Base-by-base conservation (phyloP, 768 basidiomycete species). In the Podaxis sp. region DNA sequence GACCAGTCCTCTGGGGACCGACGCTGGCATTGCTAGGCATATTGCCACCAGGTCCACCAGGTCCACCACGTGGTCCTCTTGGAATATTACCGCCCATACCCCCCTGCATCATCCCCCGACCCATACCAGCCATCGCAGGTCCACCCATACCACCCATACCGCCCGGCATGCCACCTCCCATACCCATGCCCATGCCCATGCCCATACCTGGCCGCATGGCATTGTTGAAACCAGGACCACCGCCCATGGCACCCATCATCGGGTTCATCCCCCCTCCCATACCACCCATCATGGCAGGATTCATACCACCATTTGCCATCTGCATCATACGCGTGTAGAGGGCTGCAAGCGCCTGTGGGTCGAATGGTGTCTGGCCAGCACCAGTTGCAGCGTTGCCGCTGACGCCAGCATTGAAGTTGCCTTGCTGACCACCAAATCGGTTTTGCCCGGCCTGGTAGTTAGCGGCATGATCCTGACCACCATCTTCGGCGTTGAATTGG, bases 311-410 rank as follows among this genome's bases (percentile, higher is more conserved):
- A 40, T 85, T 84, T 53, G 91, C 84, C 79, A 92, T 90, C 71
- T 89, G 87, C 81, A 93, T 90, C 96, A 98, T 98, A 65, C 94
- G 90, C 38, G 95, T 93, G 76, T 97, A 98, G 63, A 98, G 86
- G 61, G 90, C 85, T 0, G 94, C 94, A 71, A 98, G 88, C 1
- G 93, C 93, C 66, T 94, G 91, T 0, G 96, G 93, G 71, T 98
- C 96, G 71, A 98, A 96, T 0, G 91, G 83, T 3, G 86, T 81
- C 66, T 80, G 86, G 3, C 79, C 82, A 12, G 76, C 75, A 46
- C 69, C 70, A 41, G 67, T 76, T 3, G 55, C 71, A 22, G 58
- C 68, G 8, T 71, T 72, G 29, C 67, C 66, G 2, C 68, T 68
- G 33, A 63, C 70, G 0, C 63, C 73, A 19, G 68, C 70, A 68